These are phyloP conservation scores for Phytophthora crassamura DNA, from an alignment of 352 stramenopile genomes.

Conservation along the genomic window DNA sequence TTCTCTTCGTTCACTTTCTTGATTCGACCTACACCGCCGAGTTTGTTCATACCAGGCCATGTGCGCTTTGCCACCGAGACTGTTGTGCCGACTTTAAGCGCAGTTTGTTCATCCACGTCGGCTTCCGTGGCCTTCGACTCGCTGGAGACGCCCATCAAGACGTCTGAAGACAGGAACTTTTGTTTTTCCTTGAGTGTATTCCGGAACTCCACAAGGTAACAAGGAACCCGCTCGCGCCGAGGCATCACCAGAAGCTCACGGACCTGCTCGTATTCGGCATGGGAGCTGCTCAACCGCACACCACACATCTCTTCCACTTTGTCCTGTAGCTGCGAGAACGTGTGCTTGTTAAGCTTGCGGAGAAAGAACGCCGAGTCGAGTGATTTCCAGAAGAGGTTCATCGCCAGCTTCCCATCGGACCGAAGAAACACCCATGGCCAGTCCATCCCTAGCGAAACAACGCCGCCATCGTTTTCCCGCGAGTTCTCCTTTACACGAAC, in stretches of 20 bases:
- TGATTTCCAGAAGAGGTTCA: constrained; percentile 85
- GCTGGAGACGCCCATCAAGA: constrained; percentile 55
- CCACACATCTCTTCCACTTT: constrained; percentile 44
- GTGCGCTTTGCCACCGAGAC: constrained; percentile 83
- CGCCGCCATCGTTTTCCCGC: constrained; percentile 10
- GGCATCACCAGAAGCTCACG: constrained; percentile 54
- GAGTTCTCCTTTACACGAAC: neutral
- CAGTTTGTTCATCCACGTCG: constrained; percentile 52
- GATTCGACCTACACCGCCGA: constrained; percentile 76
- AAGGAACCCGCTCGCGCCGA: constrained; percentile 48
- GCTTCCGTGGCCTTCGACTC: constrained; percentile 43
- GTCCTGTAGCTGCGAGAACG: constrained; percentile 39
- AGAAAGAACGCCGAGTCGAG: constrained; percentile 74
- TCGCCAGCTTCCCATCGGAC: constrained; percentile 84
- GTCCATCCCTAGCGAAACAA: constrained; percentile 49
- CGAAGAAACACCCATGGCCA: constrained; percentile 86
- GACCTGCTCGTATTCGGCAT: constrained; percentile 45
- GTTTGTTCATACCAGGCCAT: constrained; percentile 90
- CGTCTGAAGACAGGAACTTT: constrained; percentile 59
- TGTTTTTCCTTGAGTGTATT: constrained; percentile 61
- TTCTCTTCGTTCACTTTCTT: constrained; percentile 61
- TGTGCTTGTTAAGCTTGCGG: constrained; percentile 52
- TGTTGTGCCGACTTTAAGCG: constrained; percentile 62
- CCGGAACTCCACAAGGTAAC: constrained; percentile 60
- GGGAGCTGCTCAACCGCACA: constrained; percentile 37